A percentile compares a stretch with the other conserved stretches of the same genome.
These are phyloP conservation scores for Cerrena zonata DNA, from an alignment of 1,284 basidiomycete genomes.

Conservation along the genomic window DNA sequence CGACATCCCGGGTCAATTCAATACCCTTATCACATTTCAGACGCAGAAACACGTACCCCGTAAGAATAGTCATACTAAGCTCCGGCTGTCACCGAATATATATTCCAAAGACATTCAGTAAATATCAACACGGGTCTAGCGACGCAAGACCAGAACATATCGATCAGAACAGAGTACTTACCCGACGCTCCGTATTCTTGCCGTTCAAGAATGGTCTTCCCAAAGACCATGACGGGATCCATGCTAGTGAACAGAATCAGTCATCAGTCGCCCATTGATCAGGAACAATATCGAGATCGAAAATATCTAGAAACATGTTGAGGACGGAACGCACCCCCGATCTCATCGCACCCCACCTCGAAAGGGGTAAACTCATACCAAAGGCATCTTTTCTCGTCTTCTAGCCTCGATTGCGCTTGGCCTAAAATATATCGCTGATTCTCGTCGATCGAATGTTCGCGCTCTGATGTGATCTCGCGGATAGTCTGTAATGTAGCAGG, in stretches of 20 bases:
- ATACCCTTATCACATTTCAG: conserved; percentile 2
- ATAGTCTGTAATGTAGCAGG: conserved; percentile 19
- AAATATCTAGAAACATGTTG: neutral
- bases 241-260: conserved; percentile 22
- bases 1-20: too few relatives aligned
- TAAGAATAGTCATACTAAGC: conserved; percentile 33
- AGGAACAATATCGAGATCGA: neutral
- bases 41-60: conserved; percentile 23
- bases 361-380: conserved; percentile 40
- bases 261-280: neutral
- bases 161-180: conserved; percentile 13
- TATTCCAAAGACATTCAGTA: neutral
- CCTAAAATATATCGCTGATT: conserved; percentile 11
- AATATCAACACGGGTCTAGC: neutral
- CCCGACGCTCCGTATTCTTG: conserved; percentile 28
- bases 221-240: conserved; percentile 38
- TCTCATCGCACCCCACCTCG: conserved; percentile 37
- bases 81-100: conserved; percentile 26
- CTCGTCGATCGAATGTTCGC: conserved; percentile 18
- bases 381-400: conserved; percentile 24
- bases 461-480: conserved; percentile 6
- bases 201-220: conserved; percentile 34
- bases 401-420: conserved; percentile 19
- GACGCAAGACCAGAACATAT: conserved; percentile 1
- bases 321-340: conserved; percentile 27